These are phyloP conservation scores for Trichoderma gamsii DNA, from an alignment of 495 filamentous ascomycete species.

Conservation along the genomic window DNA sequence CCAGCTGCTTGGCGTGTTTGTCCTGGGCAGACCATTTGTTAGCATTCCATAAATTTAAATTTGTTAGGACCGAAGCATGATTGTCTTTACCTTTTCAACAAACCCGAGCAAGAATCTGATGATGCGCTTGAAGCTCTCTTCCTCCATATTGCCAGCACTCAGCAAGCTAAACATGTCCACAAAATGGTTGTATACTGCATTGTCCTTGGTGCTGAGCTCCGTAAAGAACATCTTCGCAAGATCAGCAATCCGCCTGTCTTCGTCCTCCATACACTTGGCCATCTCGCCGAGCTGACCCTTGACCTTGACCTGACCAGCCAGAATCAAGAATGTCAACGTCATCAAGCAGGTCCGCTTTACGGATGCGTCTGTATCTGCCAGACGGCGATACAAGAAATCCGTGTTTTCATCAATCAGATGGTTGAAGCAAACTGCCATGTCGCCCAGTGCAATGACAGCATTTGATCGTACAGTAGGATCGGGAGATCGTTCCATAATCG, in stretches of 20 bases:
- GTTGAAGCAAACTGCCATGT: slow-evolving; percentile 99
- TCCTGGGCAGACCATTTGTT: slow-evolving; percentile 52
- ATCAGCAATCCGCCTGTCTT: slow-evolving; percentile 87
- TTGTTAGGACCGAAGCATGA: background rate
- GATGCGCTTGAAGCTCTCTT: slow-evolving; percentile 76
- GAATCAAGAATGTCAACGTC: slow-evolving; percentile 95
- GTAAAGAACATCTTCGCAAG: slow-evolving; percentile 97
- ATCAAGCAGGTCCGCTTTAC: slow-evolving; percentile 98
- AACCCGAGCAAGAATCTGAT: slow-evolving; percentile 90
- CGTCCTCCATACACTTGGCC: slow-evolving; percentile 96
- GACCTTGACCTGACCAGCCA: slow-evolving; percentile 98
- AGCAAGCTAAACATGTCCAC: slow-evolving; percentile 97
- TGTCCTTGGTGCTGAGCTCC: slow-evolving; percentile 93
- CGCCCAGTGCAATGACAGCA: slow-evolving; percentile 91
- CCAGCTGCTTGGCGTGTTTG: slow-evolving; percentile 94
- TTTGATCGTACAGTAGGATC: slow-evolving; percentile 90
- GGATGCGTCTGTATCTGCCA: slow-evolving; percentile 79
- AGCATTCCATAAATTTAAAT: slow-evolving; percentile 18
- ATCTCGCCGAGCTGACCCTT: slow-evolving; percentile 99
- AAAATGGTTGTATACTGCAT: slow-evolving; percentile 98
- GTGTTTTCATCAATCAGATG: slow-evolving; percentile 99
- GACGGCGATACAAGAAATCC: slow-evolving; percentile 89
- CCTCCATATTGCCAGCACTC: slow-evolving; percentile 76
- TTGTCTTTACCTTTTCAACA: slow-evolving; percentile 77
- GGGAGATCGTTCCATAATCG: slow-evolving; percentile 88